Percentiles rank a stretch among this genome's conserved stretches.
Conservation (phyloP, 1,284 basidiomycete species). For the Leccinum griseonigrum region DNA sequence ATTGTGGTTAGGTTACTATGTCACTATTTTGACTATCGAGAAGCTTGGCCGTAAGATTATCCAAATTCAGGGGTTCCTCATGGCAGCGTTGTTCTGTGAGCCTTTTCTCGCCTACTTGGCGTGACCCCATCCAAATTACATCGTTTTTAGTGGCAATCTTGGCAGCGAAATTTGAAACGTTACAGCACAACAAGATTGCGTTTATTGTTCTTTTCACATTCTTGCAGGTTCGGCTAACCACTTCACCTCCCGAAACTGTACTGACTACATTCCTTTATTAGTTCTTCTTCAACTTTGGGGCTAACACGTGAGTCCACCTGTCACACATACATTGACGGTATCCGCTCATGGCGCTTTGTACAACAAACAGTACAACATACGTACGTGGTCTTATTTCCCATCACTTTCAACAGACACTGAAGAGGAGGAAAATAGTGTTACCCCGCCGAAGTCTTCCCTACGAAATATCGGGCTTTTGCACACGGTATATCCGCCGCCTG, state of each 20-base stretch:
- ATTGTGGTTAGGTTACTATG: constrained; percentile 58
- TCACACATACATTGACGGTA: background rate
- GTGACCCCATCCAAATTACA: background rate
- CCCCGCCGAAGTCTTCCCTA: constrained; percentile 89
- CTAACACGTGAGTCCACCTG: constrained; percentile 61
- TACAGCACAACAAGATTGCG: constrained; percentile 47
- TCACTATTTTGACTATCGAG: constrained; percentile 67
- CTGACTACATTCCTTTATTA: constrained; percentile 26
- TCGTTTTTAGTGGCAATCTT: constrained; percentile 49
- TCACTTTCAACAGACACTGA: background rate
- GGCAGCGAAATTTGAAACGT: constrained; percentile 62
- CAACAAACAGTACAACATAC: constrained; percentile 47
- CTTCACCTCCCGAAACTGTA: background rate
- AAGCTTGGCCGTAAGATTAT: constrained; percentile 71
- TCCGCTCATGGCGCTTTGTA: constrained; percentile 6
- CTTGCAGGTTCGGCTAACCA: constrained; percentile 39
- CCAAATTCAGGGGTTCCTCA: constrained; percentile 75
- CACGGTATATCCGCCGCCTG: constrained; percentile 80
- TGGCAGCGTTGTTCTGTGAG: constrained; percentile 68
- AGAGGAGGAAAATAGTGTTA: constrained; percentile 43
- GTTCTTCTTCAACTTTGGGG: constrained; percentile 83
- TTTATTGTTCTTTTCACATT: constrained; percentile 75
- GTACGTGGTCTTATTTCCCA: constrained; percentile 32
- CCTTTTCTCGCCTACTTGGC: constrained; percentile 8
- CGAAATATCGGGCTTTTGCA: constrained; percentile 74